phyloP scores from a whole-genome alignment of 306 rosid genomes.

The Prunus davidiana region DNA sequence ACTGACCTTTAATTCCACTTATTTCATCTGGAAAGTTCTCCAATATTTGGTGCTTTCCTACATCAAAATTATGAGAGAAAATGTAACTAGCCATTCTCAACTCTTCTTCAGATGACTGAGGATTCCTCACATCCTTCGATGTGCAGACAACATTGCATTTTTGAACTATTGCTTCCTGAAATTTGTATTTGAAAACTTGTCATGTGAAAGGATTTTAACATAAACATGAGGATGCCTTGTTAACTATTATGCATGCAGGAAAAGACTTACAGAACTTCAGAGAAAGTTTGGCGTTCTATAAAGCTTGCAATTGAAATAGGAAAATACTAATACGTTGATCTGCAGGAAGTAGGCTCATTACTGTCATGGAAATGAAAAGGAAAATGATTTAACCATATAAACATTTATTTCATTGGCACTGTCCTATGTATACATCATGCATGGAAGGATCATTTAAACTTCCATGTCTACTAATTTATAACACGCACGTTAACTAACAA shows the following conservation, averaged over 20 bases:
- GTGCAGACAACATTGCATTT: conserved; percentile 66
- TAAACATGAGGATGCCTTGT: neutral
- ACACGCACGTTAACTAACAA: neutral
- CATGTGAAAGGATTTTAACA: neutral
- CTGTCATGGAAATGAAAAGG: too few relatives aligned
- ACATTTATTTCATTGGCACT: neutral
- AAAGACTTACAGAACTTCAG: neutral
- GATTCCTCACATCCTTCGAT: conserved; percentile 56
- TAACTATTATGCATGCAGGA: neutral
- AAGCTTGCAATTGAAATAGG: neutral
- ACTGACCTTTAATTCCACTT: conserved; percentile 47
- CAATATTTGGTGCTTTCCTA: conserved; percentile 18
- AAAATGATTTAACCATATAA: neutral
- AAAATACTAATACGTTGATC: neutral
- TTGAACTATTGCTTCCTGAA: conserved; percentile 51
- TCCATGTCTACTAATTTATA: neutral
- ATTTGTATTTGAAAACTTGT: neutral
- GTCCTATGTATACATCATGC: neutral
- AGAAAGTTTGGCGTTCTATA: neutral
- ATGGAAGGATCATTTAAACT: neutral
- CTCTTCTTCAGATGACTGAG: conserved; percentile 42
- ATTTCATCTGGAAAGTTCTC: conserved; percentile 42
- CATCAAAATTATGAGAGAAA: conserved; percentile 50
- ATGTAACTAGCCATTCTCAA: conserved; percentile 40
- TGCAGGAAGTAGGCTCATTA: neutral